Conservation (phyloP, 2,329 filamentous ascomycete genomes). For the Colletotrichum truncatum region DNA sequence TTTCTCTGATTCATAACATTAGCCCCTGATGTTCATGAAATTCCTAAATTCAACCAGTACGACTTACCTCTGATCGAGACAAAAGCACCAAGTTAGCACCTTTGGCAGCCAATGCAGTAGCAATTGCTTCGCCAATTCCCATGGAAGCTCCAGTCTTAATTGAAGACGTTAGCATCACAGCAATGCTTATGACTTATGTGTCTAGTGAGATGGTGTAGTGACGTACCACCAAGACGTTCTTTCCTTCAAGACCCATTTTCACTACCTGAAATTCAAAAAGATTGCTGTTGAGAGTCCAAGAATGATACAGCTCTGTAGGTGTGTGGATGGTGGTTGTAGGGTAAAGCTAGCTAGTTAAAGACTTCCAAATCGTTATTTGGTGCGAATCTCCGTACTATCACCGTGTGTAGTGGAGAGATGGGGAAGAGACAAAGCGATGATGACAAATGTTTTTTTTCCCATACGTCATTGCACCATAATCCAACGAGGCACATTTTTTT, state of each 20-base stretch:
- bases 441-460: not conserved
- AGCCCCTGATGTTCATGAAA: not conserved
- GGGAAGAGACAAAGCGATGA: not conserved
- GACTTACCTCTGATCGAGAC: constrained; percentile 43
- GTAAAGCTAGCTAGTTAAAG: too few species aligned
- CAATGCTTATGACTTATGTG: too few species aligned
- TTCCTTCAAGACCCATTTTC: not conserved
- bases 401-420: too few species aligned
- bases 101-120: constrained; percentile 45
- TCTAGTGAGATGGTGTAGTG: too few species aligned
- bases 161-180: too few species aligned
- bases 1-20: constrained; percentile 30
- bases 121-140: constrained; percentile 57
- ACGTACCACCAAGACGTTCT: constrained; percentile 5
- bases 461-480: not conserved
- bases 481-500: not conserved
- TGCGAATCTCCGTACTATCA: too few species aligned
- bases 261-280: too few species aligned
- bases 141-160: constrained; percentile 49
- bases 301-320: not conserved
- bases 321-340: too few species aligned
- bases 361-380: too few species aligned
- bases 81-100: constrained; percentile 53
- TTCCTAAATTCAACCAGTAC: not conserved
- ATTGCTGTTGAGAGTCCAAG: not conserved